Conservation (phyloP, 2,329 filamentous ascomycete genomes). For the Phyllosticta citriasiana region DNA sequence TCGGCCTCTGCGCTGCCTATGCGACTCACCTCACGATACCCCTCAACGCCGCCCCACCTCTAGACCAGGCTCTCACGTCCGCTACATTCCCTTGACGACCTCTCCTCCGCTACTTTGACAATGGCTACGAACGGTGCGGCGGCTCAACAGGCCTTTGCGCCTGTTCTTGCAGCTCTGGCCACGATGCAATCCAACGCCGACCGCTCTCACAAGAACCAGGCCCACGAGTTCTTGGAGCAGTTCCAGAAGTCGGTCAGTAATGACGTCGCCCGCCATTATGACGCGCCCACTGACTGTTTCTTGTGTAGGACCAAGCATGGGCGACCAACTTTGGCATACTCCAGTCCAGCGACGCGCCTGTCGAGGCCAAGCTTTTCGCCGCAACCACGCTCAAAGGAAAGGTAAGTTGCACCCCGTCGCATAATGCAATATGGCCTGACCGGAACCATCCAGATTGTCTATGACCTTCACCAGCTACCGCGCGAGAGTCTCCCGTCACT, state of each 20-base stretch:
- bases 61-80: slow-evolving; percentile 6
- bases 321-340: slow-evolving; percentile 76
- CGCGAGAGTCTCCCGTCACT: slow-evolving; percentile 63
- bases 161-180: slow-evolving; percentile 77
- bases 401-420: slow-evolving; percentile 43
- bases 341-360: slow-evolving; percentile 62
- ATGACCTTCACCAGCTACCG: slow-evolving; percentile 85
- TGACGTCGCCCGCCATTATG: background rate
- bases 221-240: slow-evolving; percentile 80
- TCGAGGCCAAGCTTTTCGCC: slow-evolving; percentile 86
- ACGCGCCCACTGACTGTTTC: slow-evolving; percentile 17
- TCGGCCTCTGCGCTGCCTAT: slow-evolving; percentile 8
- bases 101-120: slow-evolving; percentile 15
- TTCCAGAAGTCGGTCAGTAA: slow-evolving; percentile 91
- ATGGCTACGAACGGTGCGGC: slow-evolving; percentile 62
- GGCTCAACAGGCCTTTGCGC: slow-evolving; percentile 63
- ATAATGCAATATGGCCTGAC: background rate
- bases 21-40: slow-evolving; percentile 10
- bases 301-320: slow-evolving; percentile 73
- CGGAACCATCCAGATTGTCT: slow-evolving; percentile 67
- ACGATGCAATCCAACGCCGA: slow-evolving; percentile 83
- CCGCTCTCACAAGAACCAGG: slow-evolving; percentile 74
- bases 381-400: slow-evolving; percentile 97
- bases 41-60: slow-evolving; percentile 10
- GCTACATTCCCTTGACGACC: slow-evolving; percentile 1